These are phyloP conservation scores for Canavalia gladiata DNA, from an alignment of 306 rosid species.

Conservation along the genomic window DNA sequence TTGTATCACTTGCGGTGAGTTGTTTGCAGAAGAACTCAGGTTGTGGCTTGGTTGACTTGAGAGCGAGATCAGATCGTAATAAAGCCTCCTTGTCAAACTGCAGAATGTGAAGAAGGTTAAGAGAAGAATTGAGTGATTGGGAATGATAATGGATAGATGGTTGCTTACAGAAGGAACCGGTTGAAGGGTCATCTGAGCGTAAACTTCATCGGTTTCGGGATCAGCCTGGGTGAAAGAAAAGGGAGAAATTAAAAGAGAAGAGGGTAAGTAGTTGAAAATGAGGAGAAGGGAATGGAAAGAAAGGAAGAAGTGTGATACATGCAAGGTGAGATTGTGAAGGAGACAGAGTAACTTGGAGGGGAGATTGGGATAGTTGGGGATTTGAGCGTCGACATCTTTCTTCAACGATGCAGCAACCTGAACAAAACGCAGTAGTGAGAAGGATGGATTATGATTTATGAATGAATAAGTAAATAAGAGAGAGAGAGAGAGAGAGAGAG, in stretches of 20 bases:
- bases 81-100: conserved; percentile 91
- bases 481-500: neutral
- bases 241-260: neutral
- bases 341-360: conserved; percentile 81
- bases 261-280: neutral
- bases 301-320: conserved; percentile 53
- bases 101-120: neutral
- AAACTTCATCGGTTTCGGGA: conserved; percentile 93
- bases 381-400: conserved; percentile 80
- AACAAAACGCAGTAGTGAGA: neutral
- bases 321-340: conserved; percentile 89
- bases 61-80: conserved; percentile 87
- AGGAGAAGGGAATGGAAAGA: neutral
- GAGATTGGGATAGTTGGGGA: conserved; percentile 89
- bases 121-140: neutral
- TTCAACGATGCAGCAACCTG: conserved; percentile 96
- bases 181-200: conserved; percentile 95
- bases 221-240: conserved; percentile 70
- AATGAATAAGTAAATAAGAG: neutral
- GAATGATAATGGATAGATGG: neutral
- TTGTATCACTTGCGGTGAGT: conserved; percentile 95
- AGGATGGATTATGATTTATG: too few relatives aligned
- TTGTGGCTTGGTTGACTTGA: conserved; percentile 81
- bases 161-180: conserved; percentile 81
- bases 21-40: conserved; percentile 96